These are phyloP conservation scores for Alnus glutinosa DNA, from an alignment of 306 rosid genomes.

Conservation along the genomic window DNA sequence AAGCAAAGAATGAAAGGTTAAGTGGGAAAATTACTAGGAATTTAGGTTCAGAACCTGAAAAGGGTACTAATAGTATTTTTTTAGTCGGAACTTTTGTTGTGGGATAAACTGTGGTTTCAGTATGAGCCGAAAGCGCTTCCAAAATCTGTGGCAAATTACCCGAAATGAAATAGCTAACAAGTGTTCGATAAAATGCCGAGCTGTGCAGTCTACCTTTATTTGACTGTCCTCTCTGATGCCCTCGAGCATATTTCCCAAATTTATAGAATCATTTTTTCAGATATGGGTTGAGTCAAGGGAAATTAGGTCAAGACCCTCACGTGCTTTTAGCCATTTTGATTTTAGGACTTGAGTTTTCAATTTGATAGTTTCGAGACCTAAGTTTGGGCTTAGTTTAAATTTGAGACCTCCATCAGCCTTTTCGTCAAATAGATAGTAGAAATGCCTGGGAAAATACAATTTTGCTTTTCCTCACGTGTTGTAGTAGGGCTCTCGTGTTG, in stretches of 20 bases:
- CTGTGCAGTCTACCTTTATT: neutral
- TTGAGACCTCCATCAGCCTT: too few species aligned
- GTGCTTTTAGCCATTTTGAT: too few species aligned
- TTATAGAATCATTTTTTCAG: neutral
- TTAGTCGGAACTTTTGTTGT: neutral
- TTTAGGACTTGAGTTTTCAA: too few species aligned
- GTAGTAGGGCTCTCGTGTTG: too few species aligned
- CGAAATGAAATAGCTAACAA: neutral
- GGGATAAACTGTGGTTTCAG: neutral
- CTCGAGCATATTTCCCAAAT: neutral
- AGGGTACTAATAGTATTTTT: neutral
- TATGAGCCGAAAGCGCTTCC: neutral
- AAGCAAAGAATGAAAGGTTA: neutral
- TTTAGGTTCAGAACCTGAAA: neutral
- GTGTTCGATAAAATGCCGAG: constrained; percentile 7
- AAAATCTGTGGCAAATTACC: neutral
- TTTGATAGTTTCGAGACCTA: too few species aligned
- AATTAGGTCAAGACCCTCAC: too few species aligned
- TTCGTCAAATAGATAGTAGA: too few species aligned
- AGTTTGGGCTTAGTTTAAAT: too few species aligned
- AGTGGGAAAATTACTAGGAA: neutral
- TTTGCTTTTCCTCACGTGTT: too few species aligned
- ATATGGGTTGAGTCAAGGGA: neutral
- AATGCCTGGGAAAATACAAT: too few species aligned
- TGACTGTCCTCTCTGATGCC: neutral